phyloP scores from a whole-genome alignment of 2,329 filamentous ascomycete genomes.

The Amylocarpus encephaloides region DNA sequence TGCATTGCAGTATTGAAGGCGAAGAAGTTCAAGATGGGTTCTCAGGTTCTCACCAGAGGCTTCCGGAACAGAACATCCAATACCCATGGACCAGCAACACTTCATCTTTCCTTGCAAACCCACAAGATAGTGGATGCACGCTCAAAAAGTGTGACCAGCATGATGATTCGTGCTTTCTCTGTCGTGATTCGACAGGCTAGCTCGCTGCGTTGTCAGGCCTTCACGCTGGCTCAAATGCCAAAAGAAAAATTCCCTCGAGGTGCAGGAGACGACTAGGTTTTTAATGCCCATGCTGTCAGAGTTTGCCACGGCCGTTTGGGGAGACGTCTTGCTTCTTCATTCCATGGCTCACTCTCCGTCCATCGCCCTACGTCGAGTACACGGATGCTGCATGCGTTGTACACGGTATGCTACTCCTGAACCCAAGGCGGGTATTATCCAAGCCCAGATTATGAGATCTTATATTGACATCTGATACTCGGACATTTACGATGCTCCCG shows the following conservation, averaged over 20 bases:
- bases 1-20: too few relatives aligned
- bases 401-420: background rate
- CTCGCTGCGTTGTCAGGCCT: background rate
- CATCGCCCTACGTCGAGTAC: too few relatives aligned
- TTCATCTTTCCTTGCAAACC: too few relatives aligned
- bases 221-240: background rate
- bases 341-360: too few relatives aligned
- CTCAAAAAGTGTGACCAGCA: constrained; percentile 5
- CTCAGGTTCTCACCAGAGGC: too few relatives aligned
- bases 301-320: background rate
- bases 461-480: too few relatives aligned
- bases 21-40: too few relatives aligned
- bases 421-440: background rate
- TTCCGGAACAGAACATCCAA: too few relatives aligned
- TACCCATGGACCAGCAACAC: background rate
- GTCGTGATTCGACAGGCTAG: background rate
- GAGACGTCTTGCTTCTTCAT: too few relatives aligned
- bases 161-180: constrained; percentile 1
- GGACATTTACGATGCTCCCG: too few relatives aligned
- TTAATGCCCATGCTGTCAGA: background rate
- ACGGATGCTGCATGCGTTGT: too few relatives aligned
- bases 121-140: background rate
- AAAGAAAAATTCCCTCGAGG: background rate
- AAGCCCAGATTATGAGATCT: too few relatives aligned
- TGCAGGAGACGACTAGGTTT: background rate